Evolutionary conservation across 2,329 filamentous ascomycete species (phyloP), one percentile per base, ranked within the genome.

Genomic region (Westerdykella sp.): DNA sequence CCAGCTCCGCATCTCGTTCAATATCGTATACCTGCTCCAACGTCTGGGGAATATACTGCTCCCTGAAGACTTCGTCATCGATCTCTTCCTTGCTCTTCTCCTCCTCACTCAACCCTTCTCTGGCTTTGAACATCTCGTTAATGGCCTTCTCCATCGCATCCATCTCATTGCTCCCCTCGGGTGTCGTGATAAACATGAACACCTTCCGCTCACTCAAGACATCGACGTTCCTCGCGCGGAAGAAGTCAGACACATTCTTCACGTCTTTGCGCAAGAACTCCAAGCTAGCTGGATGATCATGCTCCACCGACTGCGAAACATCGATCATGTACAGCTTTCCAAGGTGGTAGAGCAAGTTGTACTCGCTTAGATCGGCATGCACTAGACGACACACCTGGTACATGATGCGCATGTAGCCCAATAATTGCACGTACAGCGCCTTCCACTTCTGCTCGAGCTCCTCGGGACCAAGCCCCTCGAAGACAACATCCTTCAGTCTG

Each of bases 221-320:
- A 48, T 94, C 82, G 2, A 97, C 88, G 34, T 84, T 85, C 65
- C 95, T 84, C 15, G 86, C 79, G 23, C 82, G 76, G 79, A 97
- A 98, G 70, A 95, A 98, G 66, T 95, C 88, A 16, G 82, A 85
- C 1, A 95, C 81, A 62, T 98, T 98, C 75, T 96, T 97, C 69
- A 98, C 89, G 63, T 98, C 93, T 90, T 96, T 97, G 28, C 93
- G 83, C 56, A 98, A 69, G 63, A 98, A 98, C 64, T 97, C 91
- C 23, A 95, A 76, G 2, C 87, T 91, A 45, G 87, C 80, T 0
- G 93, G 93, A 66, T 98, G 93, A 56, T 97, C 91, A 55, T 94
- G 90, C 72, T 97, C 94, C 15, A 98, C 93, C 61, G 86, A 93
- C 71, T 98, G 93, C 43, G 88, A 95, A 35, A 98, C 93, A 68